These are phyloP conservation scores for Hibiscus syriacus DNA, from an alignment of 345 rosid genomes.

Conservation along the genomic window DNA sequence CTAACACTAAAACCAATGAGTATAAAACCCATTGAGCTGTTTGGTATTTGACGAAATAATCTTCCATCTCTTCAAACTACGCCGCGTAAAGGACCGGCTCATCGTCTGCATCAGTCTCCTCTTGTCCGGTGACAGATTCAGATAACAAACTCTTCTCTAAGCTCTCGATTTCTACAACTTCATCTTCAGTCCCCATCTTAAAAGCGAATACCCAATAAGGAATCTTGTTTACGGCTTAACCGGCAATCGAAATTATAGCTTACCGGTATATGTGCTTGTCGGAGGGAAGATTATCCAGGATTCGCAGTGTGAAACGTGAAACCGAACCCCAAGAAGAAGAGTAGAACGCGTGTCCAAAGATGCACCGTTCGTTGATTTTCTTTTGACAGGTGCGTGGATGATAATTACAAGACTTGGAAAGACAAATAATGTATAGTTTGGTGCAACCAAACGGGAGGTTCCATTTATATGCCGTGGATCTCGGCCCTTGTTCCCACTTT, in stretches of 20 bases:
- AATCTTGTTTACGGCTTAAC: not conserved
- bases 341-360: not conserved
- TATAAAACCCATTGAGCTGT: conserved; percentile 52
- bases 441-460: too few relatives aligned
- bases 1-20: conserved; percentile 48
- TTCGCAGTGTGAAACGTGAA: not conserved
- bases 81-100: conserved; percentile 45
- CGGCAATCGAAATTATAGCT: not conserved
- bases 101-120: conserved; percentile 21
- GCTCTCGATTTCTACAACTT: conserved; percentile 47
- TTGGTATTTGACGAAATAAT: conserved; percentile 41
- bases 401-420: too few relatives aligned
- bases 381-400: not conserved
- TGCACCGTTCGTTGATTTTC: not conserved
- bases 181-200: conserved; percentile 42
- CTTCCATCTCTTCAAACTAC: conserved; percentile 49
- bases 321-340: not conserved
- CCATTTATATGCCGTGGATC: conserved; percentile 24
- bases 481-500: conserved; percentile 26
- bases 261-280: not conserved
- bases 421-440: too few relatives aligned
- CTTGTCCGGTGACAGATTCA: conserved; percentile 11
- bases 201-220: not conserved
- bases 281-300: not conserved
- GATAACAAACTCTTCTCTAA: conserved; percentile 45